phyloP scores from a whole-genome alignment of 176 grass and related monocot species.

The Paspalum vaginatum region DNA sequence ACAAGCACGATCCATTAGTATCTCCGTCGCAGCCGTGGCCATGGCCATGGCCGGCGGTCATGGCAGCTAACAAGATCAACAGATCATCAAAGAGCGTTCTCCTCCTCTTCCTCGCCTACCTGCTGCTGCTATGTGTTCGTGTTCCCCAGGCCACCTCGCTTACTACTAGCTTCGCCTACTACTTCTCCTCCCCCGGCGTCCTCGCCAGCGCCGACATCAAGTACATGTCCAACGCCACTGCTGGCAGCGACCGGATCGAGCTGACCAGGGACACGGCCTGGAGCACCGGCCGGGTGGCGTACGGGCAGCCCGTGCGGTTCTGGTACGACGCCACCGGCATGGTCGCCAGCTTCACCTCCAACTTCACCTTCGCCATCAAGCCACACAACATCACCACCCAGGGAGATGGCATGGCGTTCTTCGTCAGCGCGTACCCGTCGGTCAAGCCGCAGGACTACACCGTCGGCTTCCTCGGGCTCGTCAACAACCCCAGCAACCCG shows the following conservation, averaged over 20 bases:
- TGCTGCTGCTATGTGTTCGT: background rate
- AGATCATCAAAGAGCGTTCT: background rate
- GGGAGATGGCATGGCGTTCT: conserved; percentile 42
- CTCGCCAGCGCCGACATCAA: background rate
- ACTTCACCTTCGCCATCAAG: conserved; percentile 23
- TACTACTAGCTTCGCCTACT: conserved; percentile 8
- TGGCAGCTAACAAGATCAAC: background rate
- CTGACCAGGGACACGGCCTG: conserved; percentile 12
- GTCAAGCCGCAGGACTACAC: background rate
- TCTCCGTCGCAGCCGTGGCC: too few relatives aligned
- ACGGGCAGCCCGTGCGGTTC: background rate
- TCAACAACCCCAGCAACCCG: conserved; percentile 2
- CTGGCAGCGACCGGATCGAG: background rate
- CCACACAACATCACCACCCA: background rate
- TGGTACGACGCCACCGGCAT: conserved; percentile 17
- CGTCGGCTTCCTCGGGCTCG: conserved; percentile 24
- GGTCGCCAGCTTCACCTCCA: conserved; percentile 30
- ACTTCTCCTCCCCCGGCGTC: conserved; percentile 12
- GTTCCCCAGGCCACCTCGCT: background rate
- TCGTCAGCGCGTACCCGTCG: background rate
- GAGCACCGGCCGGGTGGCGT: conserved; percentile 27
- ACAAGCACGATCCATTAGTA: too few relatives aligned
- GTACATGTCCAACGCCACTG: background rate
- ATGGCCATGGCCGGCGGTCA: background rate
- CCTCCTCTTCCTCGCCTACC: background rate